A percentile compares a stretch with the other conserved stretches of the same genome.
Evolutionary conservation across 2,329 filamentous ascomycete genomes (phyloP).

Genomic region (Diaporthe sp.): DNA sequence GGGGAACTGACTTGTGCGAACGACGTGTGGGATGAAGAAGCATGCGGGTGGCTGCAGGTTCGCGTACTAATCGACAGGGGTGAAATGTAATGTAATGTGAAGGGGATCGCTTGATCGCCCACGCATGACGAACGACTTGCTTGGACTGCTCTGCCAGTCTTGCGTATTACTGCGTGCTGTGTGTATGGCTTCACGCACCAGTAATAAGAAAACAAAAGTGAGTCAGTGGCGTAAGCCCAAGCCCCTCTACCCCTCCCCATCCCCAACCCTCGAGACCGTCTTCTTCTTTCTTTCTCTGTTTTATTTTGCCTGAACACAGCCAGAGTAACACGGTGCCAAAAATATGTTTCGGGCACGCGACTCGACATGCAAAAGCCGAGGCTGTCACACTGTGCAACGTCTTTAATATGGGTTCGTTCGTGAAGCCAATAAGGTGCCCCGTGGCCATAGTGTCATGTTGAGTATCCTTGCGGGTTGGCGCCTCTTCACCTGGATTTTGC

Average conservation of each 20-base stretch:
- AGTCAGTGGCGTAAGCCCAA: conserved; percentile 19
- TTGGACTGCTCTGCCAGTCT: neutral
- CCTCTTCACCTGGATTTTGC: neutral
- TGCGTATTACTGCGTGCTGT: neutral
- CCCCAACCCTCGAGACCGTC: neutral
- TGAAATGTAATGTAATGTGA: neutral
- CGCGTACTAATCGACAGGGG: conserved; percentile 11
- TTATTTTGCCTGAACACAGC: neutral
- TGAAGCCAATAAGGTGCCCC: conserved; percentile 14
- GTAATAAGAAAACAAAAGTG: conserved; percentile 17
- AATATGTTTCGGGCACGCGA: conserved; percentile 11
- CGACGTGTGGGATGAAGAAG: neutral
- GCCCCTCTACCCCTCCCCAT: neutral
- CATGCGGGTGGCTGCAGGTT: conserved; percentile 18
- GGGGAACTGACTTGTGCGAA: neutral
- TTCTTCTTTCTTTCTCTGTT: neutral
- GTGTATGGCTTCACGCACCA: conserved; percentile 23
- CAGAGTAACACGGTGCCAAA: conserved; percentile 13
- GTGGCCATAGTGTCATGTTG: conserved; percentile 7
- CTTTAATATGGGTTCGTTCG: neutral
- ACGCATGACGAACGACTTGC: neutral
- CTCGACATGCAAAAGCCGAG: conserved; percentile 6
- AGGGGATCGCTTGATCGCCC: neutral
- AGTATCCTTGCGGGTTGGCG: neutral
- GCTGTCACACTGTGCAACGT: conserved; percentile 13